Evolutionary conservation across 805 yeast genomes (phyloP).

Genomic region (Torulaspora franciscae): DNA sequence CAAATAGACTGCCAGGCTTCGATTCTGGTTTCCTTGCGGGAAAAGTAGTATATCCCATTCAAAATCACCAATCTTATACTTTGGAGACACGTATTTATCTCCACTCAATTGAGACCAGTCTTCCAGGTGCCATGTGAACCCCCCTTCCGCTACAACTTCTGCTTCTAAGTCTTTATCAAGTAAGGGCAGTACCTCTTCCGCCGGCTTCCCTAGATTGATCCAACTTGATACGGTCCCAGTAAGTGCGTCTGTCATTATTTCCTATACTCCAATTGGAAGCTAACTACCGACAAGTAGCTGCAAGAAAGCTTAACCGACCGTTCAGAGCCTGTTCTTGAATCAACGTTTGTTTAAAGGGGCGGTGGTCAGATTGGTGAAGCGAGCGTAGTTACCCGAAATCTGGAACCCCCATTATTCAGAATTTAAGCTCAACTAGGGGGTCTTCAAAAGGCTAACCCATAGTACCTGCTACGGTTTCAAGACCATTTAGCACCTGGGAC

Average conservation of each 20-base stretch:
- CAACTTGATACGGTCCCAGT: conserved; percentile 22
- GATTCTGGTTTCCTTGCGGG: conserved; percentile 66
- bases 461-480: not conserved
- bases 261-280: not conserved
- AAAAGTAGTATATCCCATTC: conserved; percentile 70
- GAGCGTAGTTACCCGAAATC: not conserved
- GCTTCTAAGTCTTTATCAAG: conserved; percentile 19
- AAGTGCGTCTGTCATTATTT: conserved; percentile 11
- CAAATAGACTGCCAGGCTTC: conserved; percentile 65
- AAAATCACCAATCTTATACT: conserved; percentile 54
- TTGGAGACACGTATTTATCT: conserved; percentile 39
- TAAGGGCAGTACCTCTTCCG: conserved; percentile 23
- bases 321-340: not conserved
- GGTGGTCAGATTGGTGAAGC: not conserved
- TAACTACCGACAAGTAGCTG: not conserved
- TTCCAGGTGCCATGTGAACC: conserved; percentile 48
- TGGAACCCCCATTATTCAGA: not conserved
- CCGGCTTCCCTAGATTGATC: conserved; percentile 21
- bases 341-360: not conserved
- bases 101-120: conserved; percentile 45
- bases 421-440: not conserved
- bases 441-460: not conserved
- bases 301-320: not conserved
- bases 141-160: conserved; percentile 30
- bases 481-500: not conserved